Evolutionary conservation across 2,329 filamentous ascomycete genomes (phyloP).

Genomic region (Acarospora socialis): DNA sequence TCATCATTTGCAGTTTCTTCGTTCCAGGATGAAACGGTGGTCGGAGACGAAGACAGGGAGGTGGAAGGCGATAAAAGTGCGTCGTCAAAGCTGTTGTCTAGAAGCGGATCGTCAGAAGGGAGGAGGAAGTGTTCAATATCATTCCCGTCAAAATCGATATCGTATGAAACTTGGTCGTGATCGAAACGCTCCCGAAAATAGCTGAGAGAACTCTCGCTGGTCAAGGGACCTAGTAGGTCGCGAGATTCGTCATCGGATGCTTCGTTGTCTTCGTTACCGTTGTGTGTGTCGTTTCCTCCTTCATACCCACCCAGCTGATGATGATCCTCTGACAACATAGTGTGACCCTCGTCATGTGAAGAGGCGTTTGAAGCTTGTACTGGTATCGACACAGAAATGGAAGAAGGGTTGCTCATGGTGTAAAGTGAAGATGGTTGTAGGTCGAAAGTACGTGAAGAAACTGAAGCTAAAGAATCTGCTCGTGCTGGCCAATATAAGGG

Average conservation of each 20-base stretch:
- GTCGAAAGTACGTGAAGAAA: too few species aligned
- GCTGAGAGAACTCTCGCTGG: conserved; percentile 6
- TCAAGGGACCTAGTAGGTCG: conserved; percentile 9
- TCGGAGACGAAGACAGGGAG: conserved; percentile 28
- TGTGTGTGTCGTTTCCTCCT: conserved; percentile 6
- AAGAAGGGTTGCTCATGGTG: conserved; percentile 19
- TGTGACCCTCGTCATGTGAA: conserved; percentile 13
- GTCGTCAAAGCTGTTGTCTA: conserved; percentile 18
- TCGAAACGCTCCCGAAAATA: conserved; percentile 5
- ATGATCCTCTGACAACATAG: conserved; percentile 29
- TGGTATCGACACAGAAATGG: conserved; percentile 18
- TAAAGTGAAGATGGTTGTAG: too few species aligned
- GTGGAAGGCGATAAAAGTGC: conserved; percentile 1
- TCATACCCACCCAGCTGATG: conserved; percentile 38
- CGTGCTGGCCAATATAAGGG: conserved; percentile 29
- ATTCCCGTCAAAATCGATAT: conserved; percentile 6
- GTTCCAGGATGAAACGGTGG: conserved; percentile 19
- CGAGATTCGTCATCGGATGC: conserved; percentile 12
- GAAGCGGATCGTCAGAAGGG: conserved; percentile 28
- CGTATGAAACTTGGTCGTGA: conserved; percentile 8
- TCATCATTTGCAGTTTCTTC: conserved; percentile 27
- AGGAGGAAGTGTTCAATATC: conserved; percentile 26
- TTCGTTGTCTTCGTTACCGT: conserved; percentile 4
- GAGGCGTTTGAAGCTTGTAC: conserved; percentile 16
- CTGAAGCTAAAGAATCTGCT: conserved; percentile 28